Percentiles rank a stretch among this genome's conserved stretches.
These are phyloP conservation scores for Aspergillus nanangensis DNA, from an alignment of 495 filamentous ascomycete species.

Conservation along the genomic window DNA sequence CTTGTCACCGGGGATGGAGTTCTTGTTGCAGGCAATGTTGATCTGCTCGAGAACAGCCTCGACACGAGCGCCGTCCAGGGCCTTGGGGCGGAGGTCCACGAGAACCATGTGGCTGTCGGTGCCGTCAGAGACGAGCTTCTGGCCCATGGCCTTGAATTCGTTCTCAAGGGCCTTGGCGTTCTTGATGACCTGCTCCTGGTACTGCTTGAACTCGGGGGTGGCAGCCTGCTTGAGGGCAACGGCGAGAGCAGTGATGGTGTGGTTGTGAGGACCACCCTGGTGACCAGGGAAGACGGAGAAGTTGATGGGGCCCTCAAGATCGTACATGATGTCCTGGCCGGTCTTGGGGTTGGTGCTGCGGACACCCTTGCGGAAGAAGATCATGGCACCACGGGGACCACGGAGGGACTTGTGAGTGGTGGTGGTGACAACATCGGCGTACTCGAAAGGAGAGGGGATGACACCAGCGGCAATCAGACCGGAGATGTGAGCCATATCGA, in stretches of 20 bases:
- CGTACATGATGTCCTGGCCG: slow-evolving; percentile 85
- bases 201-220: slow-evolving; percentile 90
- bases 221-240: slow-evolving; percentile 95
- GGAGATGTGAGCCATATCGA: slow-evolving; percentile 99
- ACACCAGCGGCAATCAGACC: slow-evolving; percentile 90
- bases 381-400: slow-evolving; percentile 98
- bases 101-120: slow-evolving; percentile 97
- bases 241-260: slow-evolving; percentile 97
- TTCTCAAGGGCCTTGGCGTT: slow-evolving; percentile 21
- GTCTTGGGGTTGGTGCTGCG: slow-evolving; percentile 82
- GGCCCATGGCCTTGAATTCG: slow-evolving; percentile 21
- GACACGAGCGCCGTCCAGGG: slow-evolving; percentile 66
- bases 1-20: slow-evolving; percentile 96
- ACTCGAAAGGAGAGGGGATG: slow-evolving; percentile 88
- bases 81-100: slow-evolving; percentile 17
- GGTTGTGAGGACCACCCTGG: slow-evolving; percentile 99
- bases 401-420: slow-evolving; percentile 99
- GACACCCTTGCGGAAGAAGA: slow-evolving; percentile 98
- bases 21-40: slow-evolving; percentile 99
- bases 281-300: slow-evolving; percentile 99
- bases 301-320: slow-evolving; percentile 96
- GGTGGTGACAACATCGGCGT: slow-evolving; percentile 96
- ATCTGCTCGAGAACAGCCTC: slow-evolving; percentile 96
- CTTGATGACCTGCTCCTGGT: slow-evolving; percentile 87
- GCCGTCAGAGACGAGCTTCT: slow-evolving; percentile 85